phyloP scores from a whole-genome alignment of 1,284 basidiomycete genomes.

The Boletus mariae region DNA sequence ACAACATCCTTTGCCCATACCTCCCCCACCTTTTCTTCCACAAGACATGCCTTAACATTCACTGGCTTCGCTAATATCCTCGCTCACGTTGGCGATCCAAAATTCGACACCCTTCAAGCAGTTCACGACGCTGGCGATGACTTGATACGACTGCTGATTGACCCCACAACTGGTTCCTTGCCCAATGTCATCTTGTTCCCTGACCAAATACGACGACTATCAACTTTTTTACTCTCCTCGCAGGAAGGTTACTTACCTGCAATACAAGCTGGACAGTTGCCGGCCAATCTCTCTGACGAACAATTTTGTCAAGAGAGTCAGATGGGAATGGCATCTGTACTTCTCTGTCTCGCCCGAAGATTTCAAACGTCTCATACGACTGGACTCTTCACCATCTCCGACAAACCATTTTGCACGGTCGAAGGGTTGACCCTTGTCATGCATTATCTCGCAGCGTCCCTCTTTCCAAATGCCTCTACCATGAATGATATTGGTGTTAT shows the following conservation, averaged over 20 bases:
- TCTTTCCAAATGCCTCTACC: slow-evolving; percentile 52
- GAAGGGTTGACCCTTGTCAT: slow-evolving; percentile 49
- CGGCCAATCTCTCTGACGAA: slow-evolving; percentile 20
- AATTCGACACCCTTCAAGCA: slow-evolving; percentile 33
- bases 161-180: slow-evolving; percentile 36
- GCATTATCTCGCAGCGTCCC: slow-evolving; percentile 55
- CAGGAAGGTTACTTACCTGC: slow-evolving; percentile 38
- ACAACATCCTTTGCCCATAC: slow-evolving; percentile 24
- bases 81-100: slow-evolving; percentile 23
- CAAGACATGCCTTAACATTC: slow-evolving; percentile 17
- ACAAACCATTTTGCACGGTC: slow-evolving; percentile 41
- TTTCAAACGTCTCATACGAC: slow-evolving; percentile 38
- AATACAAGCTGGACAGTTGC: slow-evolving; percentile 27
- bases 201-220: slow-evolving; percentile 37
- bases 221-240: slow-evolving; percentile 36
- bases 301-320: slow-evolving; percentile 28
- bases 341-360: slow-evolving; percentile 55
- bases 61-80: slow-evolving; percentile 20
- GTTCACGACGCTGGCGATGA: slow-evolving; percentile 35
- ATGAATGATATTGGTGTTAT: slow-evolving; percentile 64
- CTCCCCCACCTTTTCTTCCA: slow-evolving; percentile 17
- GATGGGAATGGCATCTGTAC: slow-evolving; percentile 48
- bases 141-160: slow-evolving; percentile 32
- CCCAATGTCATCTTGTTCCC: slow-evolving; percentile 47
- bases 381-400: slow-evolving; percentile 27